These are phyloP conservation scores for Colletotrichum filicis DNA, from an alignment of 2,329 filamentous ascomycete species.

Conservation along the genomic window DNA sequence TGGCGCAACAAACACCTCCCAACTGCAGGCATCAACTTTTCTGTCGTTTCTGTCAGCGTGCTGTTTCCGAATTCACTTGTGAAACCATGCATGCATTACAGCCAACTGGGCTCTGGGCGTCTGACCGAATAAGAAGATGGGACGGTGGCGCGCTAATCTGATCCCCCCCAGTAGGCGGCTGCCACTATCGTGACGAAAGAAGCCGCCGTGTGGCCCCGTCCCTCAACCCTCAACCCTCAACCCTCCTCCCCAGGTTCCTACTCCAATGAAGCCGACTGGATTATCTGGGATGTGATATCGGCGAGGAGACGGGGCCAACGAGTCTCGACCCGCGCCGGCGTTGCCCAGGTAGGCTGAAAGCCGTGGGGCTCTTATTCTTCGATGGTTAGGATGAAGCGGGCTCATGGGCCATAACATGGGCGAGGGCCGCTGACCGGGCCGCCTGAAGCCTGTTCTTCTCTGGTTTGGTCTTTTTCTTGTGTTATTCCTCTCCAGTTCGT, in stretches of 20 bases:
- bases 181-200: not conserved
- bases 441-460: not conserved
- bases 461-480: slow-evolving; percentile 1
- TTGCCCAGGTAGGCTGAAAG: not conserved
- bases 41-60: slow-evolving; percentile 5
- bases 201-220: slow-evolving; percentile 9
- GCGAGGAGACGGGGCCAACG: not conserved
- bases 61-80: slow-evolving; percentile 31
- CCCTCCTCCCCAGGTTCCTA: not conserved
- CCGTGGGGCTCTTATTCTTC: not conserved
- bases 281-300: not conserved
- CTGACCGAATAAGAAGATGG: slow-evolving; percentile 26
- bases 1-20: slow-evolving; percentile 3
- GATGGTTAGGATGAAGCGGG: slow-evolving; percentile 18
- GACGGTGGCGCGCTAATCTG: slow-evolving; percentile 27
- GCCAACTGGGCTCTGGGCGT: not conserved
- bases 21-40: slow-evolving; percentile 25
- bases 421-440: slow-evolving; percentile 3
- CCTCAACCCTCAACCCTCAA: too few species aligned
- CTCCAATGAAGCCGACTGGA: slow-evolving; percentile 11
- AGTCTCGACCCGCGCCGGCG: not conserved
- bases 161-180: slow-evolving; percentile 6
- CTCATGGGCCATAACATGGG: slow-evolving; percentile 17
- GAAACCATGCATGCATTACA: slow-evolving; percentile 31
- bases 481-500: not conserved